These are phyloP conservation scores for Vairimorpha ceranae DNA, from an alignment of 371 early-diverging fungal species.

Conservation along the genomic window DNA sequence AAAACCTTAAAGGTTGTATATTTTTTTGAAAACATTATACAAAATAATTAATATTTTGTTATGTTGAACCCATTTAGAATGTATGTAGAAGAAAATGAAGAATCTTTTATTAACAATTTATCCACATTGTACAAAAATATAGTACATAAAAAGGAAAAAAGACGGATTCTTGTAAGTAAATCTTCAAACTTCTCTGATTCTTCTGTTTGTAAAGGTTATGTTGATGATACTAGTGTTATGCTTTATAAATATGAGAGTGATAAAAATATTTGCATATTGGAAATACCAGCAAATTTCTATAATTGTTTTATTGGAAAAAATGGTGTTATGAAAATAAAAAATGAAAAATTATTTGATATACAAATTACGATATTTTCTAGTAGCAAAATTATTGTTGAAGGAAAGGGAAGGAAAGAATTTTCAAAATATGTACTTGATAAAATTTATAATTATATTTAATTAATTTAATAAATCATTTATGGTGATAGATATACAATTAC, in stretches of 20 bases:
- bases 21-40: background rate
- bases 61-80: background rate
- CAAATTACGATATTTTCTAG: background rate
- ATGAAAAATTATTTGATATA: background rate
- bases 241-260: background rate
- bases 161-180: background rate
- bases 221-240: background rate
- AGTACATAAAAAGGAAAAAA: background rate
- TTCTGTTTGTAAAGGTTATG: background rate
- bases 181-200: background rate
- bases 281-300: background rate
- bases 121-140: background rate
- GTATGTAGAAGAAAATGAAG: constrained; percentile 7
- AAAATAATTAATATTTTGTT: background rate
- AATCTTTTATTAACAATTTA: background rate
- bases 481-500: too few species aligned
- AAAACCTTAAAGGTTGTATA: background rate
- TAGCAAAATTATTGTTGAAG: background rate
- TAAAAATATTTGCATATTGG: background rate
- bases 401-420: background rate
- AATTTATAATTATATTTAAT: background rate
- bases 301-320: background rate
- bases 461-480: background rate
- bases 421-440: background rate
- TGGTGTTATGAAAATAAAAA: background rate